phyloP scores from a whole-genome alignment of 805 yeast species.

The Candida insectorum region DNA sequence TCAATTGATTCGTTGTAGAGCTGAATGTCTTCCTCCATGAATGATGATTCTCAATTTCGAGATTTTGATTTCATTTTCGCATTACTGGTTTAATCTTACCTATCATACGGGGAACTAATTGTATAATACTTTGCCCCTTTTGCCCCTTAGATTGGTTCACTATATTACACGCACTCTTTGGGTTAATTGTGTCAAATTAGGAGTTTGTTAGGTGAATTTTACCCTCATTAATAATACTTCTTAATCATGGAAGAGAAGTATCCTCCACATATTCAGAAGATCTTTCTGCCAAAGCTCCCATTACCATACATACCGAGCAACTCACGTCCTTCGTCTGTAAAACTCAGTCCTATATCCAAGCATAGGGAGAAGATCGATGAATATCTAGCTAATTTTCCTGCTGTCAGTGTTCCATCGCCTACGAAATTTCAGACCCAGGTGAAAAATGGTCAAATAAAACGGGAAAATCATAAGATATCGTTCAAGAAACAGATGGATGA shows the following conservation, averaged over 20 bases:
- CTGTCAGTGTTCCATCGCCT: too few relatives aligned
- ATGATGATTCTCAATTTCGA: background rate
- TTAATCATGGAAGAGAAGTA: conserved; percentile 20
- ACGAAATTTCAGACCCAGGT: conserved; percentile 2
- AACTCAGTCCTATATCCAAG: conserved; percentile 7
- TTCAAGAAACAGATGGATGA: conserved; percentile 24
- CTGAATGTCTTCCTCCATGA: conserved; percentile 18
- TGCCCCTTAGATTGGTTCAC: too few relatives aligned
- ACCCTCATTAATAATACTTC: too few relatives aligned
- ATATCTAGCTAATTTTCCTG: too few relatives aligned
- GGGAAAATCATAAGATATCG: conserved; percentile 9
- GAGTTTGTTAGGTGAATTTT: too few relatives aligned
- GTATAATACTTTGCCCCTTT: too few relatives aligned
- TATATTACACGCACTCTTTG: too few relatives aligned
- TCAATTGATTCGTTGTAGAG: conserved; percentile 28
- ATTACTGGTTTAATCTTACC: too few relatives aligned
- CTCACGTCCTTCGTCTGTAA: conserved; percentile 47
- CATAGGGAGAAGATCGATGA: background rate
- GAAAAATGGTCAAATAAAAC: conserved; percentile 1
- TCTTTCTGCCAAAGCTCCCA: conserved; percentile 59
- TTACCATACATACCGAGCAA: conserved; percentile 43
- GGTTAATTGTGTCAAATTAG: too few relatives aligned
- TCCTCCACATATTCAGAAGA: conserved; percentile 43
- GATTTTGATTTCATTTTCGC: too few relatives aligned
- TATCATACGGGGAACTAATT: too few relatives aligned